Evolutionary conservation across 2,329 filamentous ascomycete species (phyloP).

Genomic region (Fusarium camptoceras): DNA sequence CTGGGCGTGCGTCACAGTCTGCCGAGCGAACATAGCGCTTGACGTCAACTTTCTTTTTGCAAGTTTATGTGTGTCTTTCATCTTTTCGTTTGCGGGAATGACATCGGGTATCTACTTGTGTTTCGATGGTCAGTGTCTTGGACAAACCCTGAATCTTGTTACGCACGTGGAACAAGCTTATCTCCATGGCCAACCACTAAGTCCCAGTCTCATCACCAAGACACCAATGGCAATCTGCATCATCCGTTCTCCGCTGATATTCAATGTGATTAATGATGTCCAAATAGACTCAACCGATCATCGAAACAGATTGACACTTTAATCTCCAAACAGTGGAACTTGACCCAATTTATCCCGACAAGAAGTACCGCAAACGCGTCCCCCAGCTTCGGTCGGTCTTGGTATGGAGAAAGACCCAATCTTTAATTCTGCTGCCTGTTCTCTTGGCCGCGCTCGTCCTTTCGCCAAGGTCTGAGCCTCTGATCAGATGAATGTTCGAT

Average conservation of each 20-base stretch:
- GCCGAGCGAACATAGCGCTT: constrained; percentile 14
- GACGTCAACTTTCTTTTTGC: constrained; percentile 31
- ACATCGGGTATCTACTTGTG: neutral
- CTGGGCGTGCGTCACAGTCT: constrained; percentile 40
- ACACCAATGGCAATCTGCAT: neutral
- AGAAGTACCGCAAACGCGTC: neutral
- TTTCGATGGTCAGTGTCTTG: neutral
- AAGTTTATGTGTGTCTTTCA: constrained; percentile 2
- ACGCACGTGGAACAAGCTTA: constrained; percentile 3
- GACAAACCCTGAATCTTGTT: neutral
- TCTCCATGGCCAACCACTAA: neutral
- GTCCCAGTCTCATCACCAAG: neutral
- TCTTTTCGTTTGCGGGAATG: neutral
- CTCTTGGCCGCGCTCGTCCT: neutral
- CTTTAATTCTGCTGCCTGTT: constrained; percentile 38
- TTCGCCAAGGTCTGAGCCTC: constrained; percentile 4
- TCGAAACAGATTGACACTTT: neutral
- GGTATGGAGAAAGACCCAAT: constrained; percentile 17
- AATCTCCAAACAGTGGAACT: neutral
- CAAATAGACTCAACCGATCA: neutral
- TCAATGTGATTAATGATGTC: neutral
- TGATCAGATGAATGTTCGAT: constrained; percentile 2
- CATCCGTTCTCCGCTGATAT: neutral
- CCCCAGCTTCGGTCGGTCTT: constrained; percentile 7
- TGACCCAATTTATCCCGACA: constrained; percentile 18